Base-by-base conservation (phyloP, 1,284 basidiomycete genomes). In the Trichosporon ovoides region DNA sequence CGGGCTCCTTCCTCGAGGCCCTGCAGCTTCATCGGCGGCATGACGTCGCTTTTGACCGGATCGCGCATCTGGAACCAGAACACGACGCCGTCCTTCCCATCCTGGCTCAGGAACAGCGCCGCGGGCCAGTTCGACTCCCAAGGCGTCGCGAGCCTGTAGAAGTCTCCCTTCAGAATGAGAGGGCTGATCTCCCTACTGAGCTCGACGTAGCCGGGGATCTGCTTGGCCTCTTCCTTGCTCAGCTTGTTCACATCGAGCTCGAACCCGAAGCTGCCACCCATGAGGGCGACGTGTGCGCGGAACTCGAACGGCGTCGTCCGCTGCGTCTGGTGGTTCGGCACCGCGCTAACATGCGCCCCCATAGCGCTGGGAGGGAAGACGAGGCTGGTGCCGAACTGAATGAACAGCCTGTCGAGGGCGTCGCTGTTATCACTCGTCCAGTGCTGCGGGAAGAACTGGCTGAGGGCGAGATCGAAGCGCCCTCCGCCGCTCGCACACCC, bases 391-490 rank as follows among this genome's bases (percentile, higher is more conserved):
- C 68, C 69, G 35, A 71, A 67, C 56, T 73, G 71, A 48, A 71
- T 73, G 28, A 40, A 56, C 13, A 73, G 52, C 7, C 71, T 58
- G 31, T 70, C 68, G 11, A 65, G 38, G 11, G 58, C 68, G 54
- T 73, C 71, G 20, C 70, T 69, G 53, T 70, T 67, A 60, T 73
- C 71, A 9, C 63, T 66, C 16, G 67, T 67, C 71, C 71, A 73
- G 14, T 52, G 48, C 50, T 70, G 68, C 7, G 66, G 60, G 58
- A 61, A 73, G 56, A 68, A 73, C 46, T 66, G 50, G 13, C 69
- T 60, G 16, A 73, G 57, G 3, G 68, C 71, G 2, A 66, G 55
- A 52, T 73, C 71, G 53, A 71, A 67, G 20, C 71, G 57, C 0
- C 68, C 71, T 0, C 71, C 71, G 22, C 70, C 71, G 0, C 66